Evolutionary conservation across 2,329 filamentous ascomycete species (phyloP).

Genomic region (Hypoxylon sp.): DNA sequence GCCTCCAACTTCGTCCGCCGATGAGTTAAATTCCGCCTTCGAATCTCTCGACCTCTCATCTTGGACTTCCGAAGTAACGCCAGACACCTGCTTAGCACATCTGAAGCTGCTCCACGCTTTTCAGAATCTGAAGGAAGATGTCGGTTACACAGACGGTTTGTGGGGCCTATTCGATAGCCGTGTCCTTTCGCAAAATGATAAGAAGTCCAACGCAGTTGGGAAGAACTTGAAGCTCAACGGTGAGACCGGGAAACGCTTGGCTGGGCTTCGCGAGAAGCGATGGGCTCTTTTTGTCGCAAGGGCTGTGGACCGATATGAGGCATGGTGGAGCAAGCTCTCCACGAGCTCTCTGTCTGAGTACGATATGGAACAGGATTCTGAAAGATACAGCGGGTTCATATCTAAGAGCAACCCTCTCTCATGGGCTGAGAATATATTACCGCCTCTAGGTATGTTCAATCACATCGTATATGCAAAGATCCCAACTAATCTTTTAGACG

Average conservation of each 20-base stretch:
- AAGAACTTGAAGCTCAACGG: conserved; percentile 50
- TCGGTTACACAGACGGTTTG: conserved; percentile 76
- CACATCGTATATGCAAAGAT: background rate
- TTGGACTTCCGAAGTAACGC: conserved; percentile 56
- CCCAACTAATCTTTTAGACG: conserved; percentile 64
- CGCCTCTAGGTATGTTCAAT: conserved; percentile 68
- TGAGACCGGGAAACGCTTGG: conserved; percentile 61
- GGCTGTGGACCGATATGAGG: conserved; percentile 77
- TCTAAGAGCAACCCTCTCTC: conserved; percentile 40
- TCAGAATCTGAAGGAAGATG: conserved; percentile 75
- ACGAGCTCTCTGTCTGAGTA: conserved; percentile 54
- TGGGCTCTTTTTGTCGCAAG: conserved; percentile 79
- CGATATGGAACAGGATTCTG: conserved; percentile 54
- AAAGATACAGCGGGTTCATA: conserved; percentile 57
- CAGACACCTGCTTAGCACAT: conserved; percentile 77
- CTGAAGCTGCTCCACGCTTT: conserved; percentile 80
- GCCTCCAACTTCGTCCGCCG: conserved; percentile 37
- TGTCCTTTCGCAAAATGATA: conserved; percentile 50
- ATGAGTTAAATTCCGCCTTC: conserved; percentile 55
- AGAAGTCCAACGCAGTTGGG: conserved; percentile 27
- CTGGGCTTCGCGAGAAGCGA: conserved; percentile 76
- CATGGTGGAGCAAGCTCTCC: conserved; percentile 71
- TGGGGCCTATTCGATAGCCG: conserved; percentile 72
- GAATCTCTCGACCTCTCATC: conserved; percentile 57
- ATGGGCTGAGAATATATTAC: conserved; percentile 64